These are phyloP conservation scores for Dothiorella sarmentorum DNA, from an alignment of 2,329 filamentous ascomycete species.

Conservation along the genomic window DNA sequence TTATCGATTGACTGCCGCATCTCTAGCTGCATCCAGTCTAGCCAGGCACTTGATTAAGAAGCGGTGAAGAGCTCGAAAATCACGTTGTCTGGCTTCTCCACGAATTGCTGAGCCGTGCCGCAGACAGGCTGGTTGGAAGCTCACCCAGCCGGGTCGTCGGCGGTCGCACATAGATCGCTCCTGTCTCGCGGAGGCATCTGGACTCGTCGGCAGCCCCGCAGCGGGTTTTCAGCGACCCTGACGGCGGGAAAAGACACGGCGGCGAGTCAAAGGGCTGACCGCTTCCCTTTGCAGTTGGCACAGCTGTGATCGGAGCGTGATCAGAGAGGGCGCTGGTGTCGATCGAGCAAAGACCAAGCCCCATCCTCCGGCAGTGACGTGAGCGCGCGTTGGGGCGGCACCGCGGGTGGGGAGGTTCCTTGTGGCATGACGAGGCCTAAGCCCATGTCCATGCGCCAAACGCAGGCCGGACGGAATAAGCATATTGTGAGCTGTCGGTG, in stretches of 20 bases:
- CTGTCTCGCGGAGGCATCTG: conserved; percentile 4
- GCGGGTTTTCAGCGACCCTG: background rate
- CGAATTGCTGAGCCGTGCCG: conserved; percentile 8
- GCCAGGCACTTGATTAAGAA: conserved; percentile 17
- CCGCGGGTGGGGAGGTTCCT: conserved; percentile 14
- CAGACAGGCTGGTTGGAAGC: background rate
- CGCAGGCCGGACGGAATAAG: conserved; percentile 7
- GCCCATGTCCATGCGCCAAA: background rate
- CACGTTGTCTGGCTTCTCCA: conserved; percentile 7
- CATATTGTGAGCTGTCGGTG: background rate
- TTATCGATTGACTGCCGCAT: background rate
- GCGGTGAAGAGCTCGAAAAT: conserved; percentile 1
- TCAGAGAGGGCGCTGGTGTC: conserved; percentile 12
- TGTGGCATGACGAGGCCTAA: conserved; percentile 7
- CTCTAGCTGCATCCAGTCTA: conserved; percentile 13
- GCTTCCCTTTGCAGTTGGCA: conserved; percentile 2
- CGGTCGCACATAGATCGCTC: conserved; percentile 10
- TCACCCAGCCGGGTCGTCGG: background rate
- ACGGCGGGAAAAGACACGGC: background rate
- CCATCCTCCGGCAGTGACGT: conserved; percentile 7
- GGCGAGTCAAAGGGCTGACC: conserved; percentile 12
- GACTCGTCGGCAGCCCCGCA: conserved; percentile 9
- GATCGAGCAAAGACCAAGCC: conserved; percentile 13
- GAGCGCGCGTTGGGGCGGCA: conserved; percentile 16
- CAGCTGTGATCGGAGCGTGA: conserved; percentile 12